Percentiles rank a stretch among this genome's conserved stretches.
Conservation (phyloP, 305 asterid species). For the Striga hermonthica region DNA sequence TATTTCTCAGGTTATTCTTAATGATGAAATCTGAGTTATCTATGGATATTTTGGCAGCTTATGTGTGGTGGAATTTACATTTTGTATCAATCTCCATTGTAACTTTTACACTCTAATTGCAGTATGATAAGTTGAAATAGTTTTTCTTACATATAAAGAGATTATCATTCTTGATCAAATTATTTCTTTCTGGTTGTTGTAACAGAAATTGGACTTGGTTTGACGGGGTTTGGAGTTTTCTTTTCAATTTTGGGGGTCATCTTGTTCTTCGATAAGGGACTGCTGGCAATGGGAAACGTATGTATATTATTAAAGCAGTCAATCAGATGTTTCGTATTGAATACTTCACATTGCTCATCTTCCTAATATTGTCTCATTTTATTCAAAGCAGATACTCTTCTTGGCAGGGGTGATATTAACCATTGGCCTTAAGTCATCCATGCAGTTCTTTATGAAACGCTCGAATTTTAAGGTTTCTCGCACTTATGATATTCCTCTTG, state of each 20-base stretch:
- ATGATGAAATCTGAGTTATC: not conserved
- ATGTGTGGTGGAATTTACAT: not conserved
- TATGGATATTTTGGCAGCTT: not conserved
- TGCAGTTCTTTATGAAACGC: slow-evolving; percentile 53
- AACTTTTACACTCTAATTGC: not conserved
- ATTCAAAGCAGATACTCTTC: slow-evolving; percentile 43
- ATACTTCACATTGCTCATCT: slow-evolving; percentile 10
- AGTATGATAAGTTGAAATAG: not conserved
- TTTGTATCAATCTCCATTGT: not conserved
- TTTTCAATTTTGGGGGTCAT: slow-evolving; percentile 79
- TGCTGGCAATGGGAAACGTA: slow-evolving; percentile 88
- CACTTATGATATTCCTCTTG: not conserved
- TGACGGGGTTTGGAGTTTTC: slow-evolving; percentile 84
- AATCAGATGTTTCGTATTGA: slow-evolving; percentile 14
- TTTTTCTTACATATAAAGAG: not conserved
- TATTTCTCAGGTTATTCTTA: not conserved
- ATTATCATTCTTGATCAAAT: not conserved
- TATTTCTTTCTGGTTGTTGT: slow-evolving; percentile 22
- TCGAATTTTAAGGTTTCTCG: slow-evolving; percentile 51
- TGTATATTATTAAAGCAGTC: slow-evolving; percentile 32
- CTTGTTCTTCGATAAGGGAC: slow-evolving; percentile 83
- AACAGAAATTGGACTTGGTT: slow-evolving; percentile 60
- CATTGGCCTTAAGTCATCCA: slow-evolving; percentile 46
- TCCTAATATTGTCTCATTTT: slow-evolving; percentile 22
- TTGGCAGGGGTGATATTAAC: slow-evolving; percentile 45